A percentile compares a stretch with the other conserved stretches of the same genome.
Conservation (phyloP, 345 rosid species). For the Syzygium grande region DNA sequence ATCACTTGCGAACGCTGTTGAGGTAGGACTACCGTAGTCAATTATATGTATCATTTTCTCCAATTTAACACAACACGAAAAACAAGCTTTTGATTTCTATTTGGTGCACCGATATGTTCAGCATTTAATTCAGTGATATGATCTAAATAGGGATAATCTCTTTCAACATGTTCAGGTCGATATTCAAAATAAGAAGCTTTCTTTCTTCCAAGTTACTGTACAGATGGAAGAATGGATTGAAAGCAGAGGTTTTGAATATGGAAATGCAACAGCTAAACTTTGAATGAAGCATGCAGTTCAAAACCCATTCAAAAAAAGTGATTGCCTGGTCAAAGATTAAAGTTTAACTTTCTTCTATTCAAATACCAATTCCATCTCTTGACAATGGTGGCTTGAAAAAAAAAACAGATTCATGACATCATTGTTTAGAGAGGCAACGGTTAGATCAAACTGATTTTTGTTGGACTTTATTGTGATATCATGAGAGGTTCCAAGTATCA, state of each 20-base stretch:
- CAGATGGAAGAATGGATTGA: neutral
- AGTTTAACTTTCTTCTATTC: neutral
- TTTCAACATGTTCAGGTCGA: neutral
- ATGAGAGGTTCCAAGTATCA: too few species aligned
- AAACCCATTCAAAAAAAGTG: neutral
- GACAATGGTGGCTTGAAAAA: neutral
- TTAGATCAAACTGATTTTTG: too few species aligned
- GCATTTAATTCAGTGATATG: too few species aligned
- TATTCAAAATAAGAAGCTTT: neutral
- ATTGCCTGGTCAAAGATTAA: neutral
- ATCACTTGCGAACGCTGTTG: accelerated
- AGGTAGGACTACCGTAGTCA: neutral
- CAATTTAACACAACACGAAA: too few species aligned
- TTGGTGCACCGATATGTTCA: too few species aligned
- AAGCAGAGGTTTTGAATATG: neutral
- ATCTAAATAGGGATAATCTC: too few species aligned
- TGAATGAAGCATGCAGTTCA: neutral
- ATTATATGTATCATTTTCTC: too few species aligned
- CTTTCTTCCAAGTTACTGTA: neutral
- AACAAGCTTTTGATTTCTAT: too few species aligned
- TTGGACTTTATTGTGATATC: too few species aligned
- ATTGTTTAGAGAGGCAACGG: too few species aligned
- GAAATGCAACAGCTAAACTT: neutral
- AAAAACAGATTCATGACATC: too few species aligned
- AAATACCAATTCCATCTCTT: neutral